Conservation (phyloP, 495 filamentous ascomycete genomes). For the Penicillium alfredii region DNA sequence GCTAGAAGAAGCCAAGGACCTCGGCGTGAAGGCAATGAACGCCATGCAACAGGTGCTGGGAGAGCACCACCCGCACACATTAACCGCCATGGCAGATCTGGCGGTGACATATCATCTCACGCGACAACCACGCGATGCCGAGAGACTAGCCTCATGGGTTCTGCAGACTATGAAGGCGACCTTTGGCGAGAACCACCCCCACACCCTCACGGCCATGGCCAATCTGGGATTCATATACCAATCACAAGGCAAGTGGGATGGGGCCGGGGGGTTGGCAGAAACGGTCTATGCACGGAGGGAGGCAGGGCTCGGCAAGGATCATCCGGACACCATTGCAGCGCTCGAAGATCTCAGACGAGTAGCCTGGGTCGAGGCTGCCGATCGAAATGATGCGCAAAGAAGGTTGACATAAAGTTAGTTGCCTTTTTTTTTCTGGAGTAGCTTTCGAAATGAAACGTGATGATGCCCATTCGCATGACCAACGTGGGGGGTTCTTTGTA, state of each 20-base stretch:
- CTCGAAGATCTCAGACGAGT: slow-evolving; percentile 13
- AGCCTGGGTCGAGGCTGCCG: slow-evolving; percentile 12
- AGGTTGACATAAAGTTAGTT: slow-evolving; percentile 11
- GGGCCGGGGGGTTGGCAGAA: slow-evolving; percentile 18
- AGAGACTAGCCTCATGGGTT: slow-evolving; percentile 13
- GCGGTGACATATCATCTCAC: slow-evolving; percentile 21
- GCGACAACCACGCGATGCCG: slow-evolving; percentile 20
- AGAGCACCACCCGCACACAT: slow-evolving; percentile 34
- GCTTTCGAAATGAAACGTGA: neutral
- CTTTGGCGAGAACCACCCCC: slow-evolving; percentile 32
- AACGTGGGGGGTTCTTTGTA: neutral
- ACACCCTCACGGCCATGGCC: slow-evolving; percentile 14
- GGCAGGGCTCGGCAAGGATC: slow-evolving; percentile 19
- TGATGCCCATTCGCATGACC: neutral
- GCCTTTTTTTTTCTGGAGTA: too few species aligned
- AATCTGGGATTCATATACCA: slow-evolving; percentile 21
- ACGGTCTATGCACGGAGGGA: slow-evolving; percentile 12
- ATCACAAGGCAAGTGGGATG: slow-evolving; percentile 18
- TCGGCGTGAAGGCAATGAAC: slow-evolving; percentile 17
- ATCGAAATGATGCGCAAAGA: slow-evolving; percentile 6
- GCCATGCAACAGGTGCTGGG: slow-evolving; percentile 23
- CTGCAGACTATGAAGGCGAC: slow-evolving; percentile 14
- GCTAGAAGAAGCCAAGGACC: slow-evolving; percentile 25
- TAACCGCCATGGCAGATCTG: slow-evolving; percentile 20
- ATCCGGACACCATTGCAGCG: slow-evolving; percentile 23